Base-by-base conservation (phyloP, 2,329 filamentous ascomycete species). In the Sporothrix brasiliensis region DNA sequence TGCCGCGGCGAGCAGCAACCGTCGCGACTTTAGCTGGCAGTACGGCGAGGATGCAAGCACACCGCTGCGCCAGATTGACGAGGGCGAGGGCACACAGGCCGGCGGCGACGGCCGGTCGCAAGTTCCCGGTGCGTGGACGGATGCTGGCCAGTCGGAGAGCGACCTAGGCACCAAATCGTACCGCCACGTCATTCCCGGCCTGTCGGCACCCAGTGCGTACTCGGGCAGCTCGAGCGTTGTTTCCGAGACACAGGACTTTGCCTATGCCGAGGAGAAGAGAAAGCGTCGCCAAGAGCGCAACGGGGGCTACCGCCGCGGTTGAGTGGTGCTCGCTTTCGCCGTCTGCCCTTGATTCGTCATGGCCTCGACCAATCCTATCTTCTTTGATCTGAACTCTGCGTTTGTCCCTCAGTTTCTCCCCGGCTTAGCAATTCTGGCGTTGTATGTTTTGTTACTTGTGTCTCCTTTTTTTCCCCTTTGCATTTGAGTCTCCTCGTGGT, bases 161-260 rank as follows among this genome's bases (percentile, higher is more conserved):
- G 86, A 88, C 2, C 74, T 84, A 10, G 86, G 86, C 41, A 87
- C 85, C 74, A 88, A 87, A 81, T 83, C 85, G 50, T 88, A 88
- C 75, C 81, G 81, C 73, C 85, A 87, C 74, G 78, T 83, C 50
- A 85, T 87, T 76, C 86, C 86, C 2, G 85, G 86, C 73, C 76
- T 86, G 74, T 80, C 80, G 74, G 50, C 68, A 6, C 56, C 67
- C 52, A 73, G 61, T 68, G 74, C 78, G 68, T 79, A 75, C 72
- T 78, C 72, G 73, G 68, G 68, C 47, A 60, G 41, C 39, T 58
- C 41, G 14, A 68, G 69, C 53, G 78, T 60, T 4, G 70, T 73
- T 13, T 75, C 75, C 2, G 76, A 76, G 47, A 73, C 76, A 14
- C 78, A 76, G 63, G 81, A 83, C 58, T 74, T 74, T 60, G 74